Base-by-base conservation (phyloP, 2,329 filamentous ascomycete genomes). In the Stemphylium vesicarium region DNA sequence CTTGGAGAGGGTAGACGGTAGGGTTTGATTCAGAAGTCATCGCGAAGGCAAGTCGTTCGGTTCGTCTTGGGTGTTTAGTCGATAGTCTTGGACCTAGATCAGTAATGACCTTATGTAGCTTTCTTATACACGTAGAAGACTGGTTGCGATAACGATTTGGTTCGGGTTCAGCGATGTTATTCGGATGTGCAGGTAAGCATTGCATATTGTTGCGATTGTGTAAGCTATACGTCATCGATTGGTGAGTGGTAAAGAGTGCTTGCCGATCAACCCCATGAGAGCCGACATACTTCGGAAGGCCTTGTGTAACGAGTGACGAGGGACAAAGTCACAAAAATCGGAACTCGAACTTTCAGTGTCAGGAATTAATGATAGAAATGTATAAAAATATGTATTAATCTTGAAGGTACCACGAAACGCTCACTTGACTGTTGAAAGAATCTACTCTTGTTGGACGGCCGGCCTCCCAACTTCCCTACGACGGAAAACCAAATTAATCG, bases 1-100 rank as follows among this genome's bases (percentile, higher is more conserved):
- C 70, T 41, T 67, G 33, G 22, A 75, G 50, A 62, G 70, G 50
- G 3, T 63, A 56, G 37, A 41, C 1, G 41, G 53, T 49, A 35
- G 47, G 16, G 20, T 33, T 53, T 22, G 54, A 29, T 24, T 44
- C 35, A 38, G 59, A 56, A 39, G 59, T 52, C 63, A 68, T 69
- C 42, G 24, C 42, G 49, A 5, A 12, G 12, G 41, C 4, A 2
- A 18, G 9, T 15, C 8, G 2, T 29, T n/a, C 32, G 26, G 24
- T 12, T 44, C 40, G 11, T 45, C 11, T 29, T 15, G 26, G 8
- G 24, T 41, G 16, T 11, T 10, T 4, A 8, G 9, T 22, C 9
- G 35, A 7, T 10, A 15, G 4, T n/a, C 15, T 20, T 22, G 13
- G 16, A 10, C 4, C 12, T 24, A 20, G 16, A 22, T 12, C 6